Percentiles rank a stretch among this genome's conserved stretches.
Conservation (phyloP, 345 rosid species). For the Raphanus raphanistrum region DNA sequence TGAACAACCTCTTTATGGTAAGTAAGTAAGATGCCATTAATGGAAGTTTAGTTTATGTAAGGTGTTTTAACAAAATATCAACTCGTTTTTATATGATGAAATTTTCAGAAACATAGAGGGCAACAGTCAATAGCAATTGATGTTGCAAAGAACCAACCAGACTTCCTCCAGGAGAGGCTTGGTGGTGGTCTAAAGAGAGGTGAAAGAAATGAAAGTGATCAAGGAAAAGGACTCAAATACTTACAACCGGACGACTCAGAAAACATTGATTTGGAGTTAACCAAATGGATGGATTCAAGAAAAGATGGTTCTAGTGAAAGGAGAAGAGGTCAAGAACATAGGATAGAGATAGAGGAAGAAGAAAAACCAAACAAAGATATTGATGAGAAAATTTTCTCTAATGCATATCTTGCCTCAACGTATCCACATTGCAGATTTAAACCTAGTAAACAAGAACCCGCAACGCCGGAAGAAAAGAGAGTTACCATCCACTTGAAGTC, state of each 20-base stretch:
- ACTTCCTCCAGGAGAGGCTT: conserved; percentile 36
- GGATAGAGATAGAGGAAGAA: not conserved
- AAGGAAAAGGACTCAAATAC: conserved; percentile 34
- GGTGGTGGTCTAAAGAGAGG: conserved; percentile 23
- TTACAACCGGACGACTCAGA: conserved; percentile 16
- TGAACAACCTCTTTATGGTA: conserved; percentile 79
- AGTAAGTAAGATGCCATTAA: not conserved
- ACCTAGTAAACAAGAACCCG: conserved; percentile 9
- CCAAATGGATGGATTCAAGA: too few species aligned
- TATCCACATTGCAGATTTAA: conserved; percentile 28
- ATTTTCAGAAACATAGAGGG: conserved; percentile 57
- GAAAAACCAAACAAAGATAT: conserved; percentile 19
- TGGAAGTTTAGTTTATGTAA: not conserved
- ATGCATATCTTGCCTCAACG: conserved; percentile 1
- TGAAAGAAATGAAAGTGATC: conserved; percentile 31
- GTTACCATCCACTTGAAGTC: conserved; percentile 70
- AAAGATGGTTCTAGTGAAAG: too few species aligned
- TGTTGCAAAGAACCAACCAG: conserved; percentile 39
- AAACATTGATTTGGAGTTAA: not conserved
- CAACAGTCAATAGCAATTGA: conserved; percentile 45
- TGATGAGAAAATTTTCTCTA: conserved; percentile 34
- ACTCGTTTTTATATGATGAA: conserved; percentile 20
- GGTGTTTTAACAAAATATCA: not conserved
- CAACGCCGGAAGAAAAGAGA: conserved; percentile 47
- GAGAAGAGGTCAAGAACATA: conserved; percentile 50